Evolutionary conservation across 768 basidiomycete genomes (phyloP).

Genomic region (Mycena vulgaris): DNA sequence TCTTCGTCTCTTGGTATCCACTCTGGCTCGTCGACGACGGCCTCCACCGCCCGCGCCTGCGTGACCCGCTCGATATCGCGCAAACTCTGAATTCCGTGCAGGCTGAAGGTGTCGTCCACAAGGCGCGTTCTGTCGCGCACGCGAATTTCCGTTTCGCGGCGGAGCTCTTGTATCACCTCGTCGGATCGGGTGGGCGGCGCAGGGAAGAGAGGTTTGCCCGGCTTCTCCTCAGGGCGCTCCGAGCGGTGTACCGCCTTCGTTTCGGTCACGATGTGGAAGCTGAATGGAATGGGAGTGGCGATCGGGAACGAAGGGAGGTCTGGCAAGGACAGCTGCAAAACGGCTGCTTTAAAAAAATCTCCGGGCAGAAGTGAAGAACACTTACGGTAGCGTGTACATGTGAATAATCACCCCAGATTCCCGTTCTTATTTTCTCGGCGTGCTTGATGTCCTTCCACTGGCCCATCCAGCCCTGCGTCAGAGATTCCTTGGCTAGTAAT

Average conservation of each 20-base stretch:
- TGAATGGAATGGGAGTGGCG: conserved; percentile 20
- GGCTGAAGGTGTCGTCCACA: neutral
- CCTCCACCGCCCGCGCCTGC: neutral
- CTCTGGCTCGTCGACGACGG: neutral
- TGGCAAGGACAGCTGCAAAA: neutral
- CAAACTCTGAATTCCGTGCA: neutral
- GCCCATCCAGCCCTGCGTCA: conserved; percentile 26
- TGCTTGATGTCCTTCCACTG: too few relatives aligned
- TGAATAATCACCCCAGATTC: conserved; percentile 28
- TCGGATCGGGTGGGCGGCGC: too few relatives aligned
- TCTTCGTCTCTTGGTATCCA: conserved; percentile 1
- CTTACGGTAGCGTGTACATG: neutral
- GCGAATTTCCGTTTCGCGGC: neutral
- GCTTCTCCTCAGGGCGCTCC: too few relatives aligned
- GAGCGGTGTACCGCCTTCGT: conserved; percentile 2
- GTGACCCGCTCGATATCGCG: neutral
- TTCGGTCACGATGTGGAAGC: conserved; percentile 3
- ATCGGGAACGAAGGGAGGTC: conserved; percentile 13
- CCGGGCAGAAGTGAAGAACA: neutral
- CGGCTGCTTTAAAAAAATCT: neutral
- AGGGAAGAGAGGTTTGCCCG: too few relatives aligned
- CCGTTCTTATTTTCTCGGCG: conserved; percentile 12
- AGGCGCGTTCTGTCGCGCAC: neutral
- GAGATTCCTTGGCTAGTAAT: conserved; percentile 2
- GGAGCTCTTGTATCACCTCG: neutral